Percentiles rank a stretch among this genome's conserved stretches.
phyloP scores from a whole-genome alignment of 164 flowering plant species.

The Magnolia kwangsiensis region DNA sequence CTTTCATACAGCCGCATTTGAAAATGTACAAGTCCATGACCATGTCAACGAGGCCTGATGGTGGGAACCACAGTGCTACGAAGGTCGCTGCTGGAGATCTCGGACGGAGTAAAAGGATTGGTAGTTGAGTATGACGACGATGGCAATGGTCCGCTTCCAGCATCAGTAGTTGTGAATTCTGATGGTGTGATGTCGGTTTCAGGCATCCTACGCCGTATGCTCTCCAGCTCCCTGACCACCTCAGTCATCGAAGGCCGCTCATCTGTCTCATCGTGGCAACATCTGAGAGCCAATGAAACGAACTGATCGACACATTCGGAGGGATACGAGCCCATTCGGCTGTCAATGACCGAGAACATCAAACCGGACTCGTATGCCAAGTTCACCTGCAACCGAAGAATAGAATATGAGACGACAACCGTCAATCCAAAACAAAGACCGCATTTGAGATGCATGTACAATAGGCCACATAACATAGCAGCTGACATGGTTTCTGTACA shows the following conservation, averaged over 20 bases:
- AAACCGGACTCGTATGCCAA: slow-evolving; percentile 41
- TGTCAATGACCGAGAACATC: slow-evolving; percentile 48
- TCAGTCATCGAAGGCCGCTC: slow-evolving; percentile 56
- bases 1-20: no score
- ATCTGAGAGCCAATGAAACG: slow-evolving; percentile 43
- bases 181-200: slow-evolving; percentile 23
- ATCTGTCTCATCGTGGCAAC: slow-evolving; percentile 49
- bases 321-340: slow-evolving; percentile 52
- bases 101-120: slow-evolving; percentile 34
- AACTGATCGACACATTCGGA: slow-evolving; percentile 52
- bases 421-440: not conserved
- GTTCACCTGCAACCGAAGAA: slow-evolving; percentile 39
- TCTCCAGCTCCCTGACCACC: slow-evolving; percentile 60
- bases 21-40: not conserved
- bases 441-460: no score
- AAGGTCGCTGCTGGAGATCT: slow-evolving; percentile 72
- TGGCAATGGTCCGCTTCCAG: slow-evolving; percentile 2
- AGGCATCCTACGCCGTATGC: slow-evolving; percentile 37
- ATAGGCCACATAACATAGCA: no score
- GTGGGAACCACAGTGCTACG: slow-evolving; percentile 55
- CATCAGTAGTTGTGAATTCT: slow-evolving; percentile 18
- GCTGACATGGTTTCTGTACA: no score
- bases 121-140: slow-evolving; percentile 21
- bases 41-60: slow-evolving; percentile 55
- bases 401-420: not conserved